Percentiles rank a stretch among this genome's conserved stretches.
Conservation (phyloP, 768 basidiomycete genomes). For the Tricholoma furcatifolium region DNA sequence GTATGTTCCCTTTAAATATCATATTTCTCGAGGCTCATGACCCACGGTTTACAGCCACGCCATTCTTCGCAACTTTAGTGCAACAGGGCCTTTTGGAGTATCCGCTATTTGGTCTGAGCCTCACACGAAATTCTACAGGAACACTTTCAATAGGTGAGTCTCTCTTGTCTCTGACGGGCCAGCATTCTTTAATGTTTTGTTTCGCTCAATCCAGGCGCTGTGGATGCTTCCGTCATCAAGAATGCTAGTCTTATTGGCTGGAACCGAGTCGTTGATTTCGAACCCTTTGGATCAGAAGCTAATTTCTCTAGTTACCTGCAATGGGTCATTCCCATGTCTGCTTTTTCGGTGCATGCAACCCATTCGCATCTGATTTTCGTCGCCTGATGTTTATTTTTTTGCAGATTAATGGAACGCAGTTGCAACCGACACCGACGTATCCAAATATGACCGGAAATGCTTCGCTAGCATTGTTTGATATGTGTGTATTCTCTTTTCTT, state of each 20-base stretch:
- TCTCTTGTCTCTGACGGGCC: neutral
- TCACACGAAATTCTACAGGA: slow-evolving; percentile 59
- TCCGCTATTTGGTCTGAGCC: slow-evolving; percentile 72
- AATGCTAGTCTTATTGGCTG: slow-evolving; percentile 62
- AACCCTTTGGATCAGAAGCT: slow-evolving; percentile 56
- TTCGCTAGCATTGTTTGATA: slow-evolving; percentile 71
- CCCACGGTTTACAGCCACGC: slow-evolving; percentile 47
- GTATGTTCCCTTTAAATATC: slow-evolving; percentile 26
- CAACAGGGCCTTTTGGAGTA: slow-evolving; percentile 66
- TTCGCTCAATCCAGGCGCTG: slow-evolving; percentile 65
- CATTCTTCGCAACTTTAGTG: slow-evolving; percentile 65
- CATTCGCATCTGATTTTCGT: neutral
- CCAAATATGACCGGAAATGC: slow-evolving; percentile 48
- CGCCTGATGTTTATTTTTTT: neutral
- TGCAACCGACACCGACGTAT: slow-evolving; percentile 65
- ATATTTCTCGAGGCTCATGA: neutral
- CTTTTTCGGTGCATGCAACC: slow-evolving; percentile 46
- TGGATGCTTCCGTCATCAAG: slow-evolving; percentile 67
- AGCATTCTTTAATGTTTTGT: neutral
- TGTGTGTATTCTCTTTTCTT: slow-evolving; percentile 43
- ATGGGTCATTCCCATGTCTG: slow-evolving; percentile 66
- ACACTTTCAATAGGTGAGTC: slow-evolving; percentile 61
- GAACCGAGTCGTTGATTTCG: slow-evolving; percentile 75
- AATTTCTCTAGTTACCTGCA: slow-evolving; percentile 71
- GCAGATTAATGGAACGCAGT: slow-evolving; percentile 56